Evolutionary conservation across 2,329 filamentous ascomycete species (phyloP), one percentile per base, ranked within the genome.

Genomic region (Zymoseptoria crescenta): DNA sequence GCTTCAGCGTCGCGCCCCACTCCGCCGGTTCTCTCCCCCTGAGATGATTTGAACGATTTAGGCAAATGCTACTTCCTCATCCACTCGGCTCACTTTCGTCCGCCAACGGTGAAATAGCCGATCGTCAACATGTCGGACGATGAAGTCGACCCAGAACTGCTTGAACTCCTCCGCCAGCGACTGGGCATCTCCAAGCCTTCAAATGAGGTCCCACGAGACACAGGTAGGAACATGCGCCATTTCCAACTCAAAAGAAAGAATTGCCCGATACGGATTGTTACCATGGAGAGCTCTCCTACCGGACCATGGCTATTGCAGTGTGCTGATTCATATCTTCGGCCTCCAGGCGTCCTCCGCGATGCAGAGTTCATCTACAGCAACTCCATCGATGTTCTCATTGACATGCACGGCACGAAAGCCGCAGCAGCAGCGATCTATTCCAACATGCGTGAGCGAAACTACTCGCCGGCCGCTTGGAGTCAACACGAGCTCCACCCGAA

Each of bases 291-390:
- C n/a, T 8, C 13, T 53, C 53, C 13, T 55, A 52, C 52, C 49
- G 19, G 8, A 13, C 48, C 48, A 45, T 45, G 35, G 35, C 4
- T 45, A 3, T n/a, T 4, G 16, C 35, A 45, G 35, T 56, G 8
- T 49, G 75, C 82, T 20, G 81, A 73, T 4, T 75, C 4, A 19
- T 50, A 2, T 19, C 8, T 28, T 19, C 35, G 28, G 21, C 93
- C 67, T 96, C 19, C 89, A 5, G 88, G 87, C 55, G 91, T 97
- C 49, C 82, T 97, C 4, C 80, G 89, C 64, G 83, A 86, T 62
- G 92, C 92, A 51, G 86, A 96, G 74, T 89, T 87, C 75, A 87
- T 97, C 69, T 96, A 88, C 76, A 86, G 96, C 77, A 94, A 96
- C 75, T 84, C 90, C 63, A 91, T 96, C 72, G 94, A 99, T 72